Base-by-base conservation (phyloP, 495 filamentous ascomycete species). In the Letharia columbiana region DNA sequence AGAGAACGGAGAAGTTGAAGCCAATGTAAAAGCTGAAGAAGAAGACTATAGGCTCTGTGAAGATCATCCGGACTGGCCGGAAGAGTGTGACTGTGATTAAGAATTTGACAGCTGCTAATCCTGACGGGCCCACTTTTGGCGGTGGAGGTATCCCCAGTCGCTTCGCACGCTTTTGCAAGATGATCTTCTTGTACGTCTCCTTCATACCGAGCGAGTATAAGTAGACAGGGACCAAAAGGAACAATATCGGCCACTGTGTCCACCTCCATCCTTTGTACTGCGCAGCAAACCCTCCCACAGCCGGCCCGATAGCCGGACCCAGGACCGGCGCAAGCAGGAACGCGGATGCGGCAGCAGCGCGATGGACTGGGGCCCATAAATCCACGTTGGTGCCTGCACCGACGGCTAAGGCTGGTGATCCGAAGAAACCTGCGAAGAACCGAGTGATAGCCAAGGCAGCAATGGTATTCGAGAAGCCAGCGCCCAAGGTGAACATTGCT, bases 141-240 rank as follows among this genome's bases (percentile, higher is more conserved):
- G 79, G 77, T 2, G 76, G 67, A 3, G 74, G 50, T 28, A 78
- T 69, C 2, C 79, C 77, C 9, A 78, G 72, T 50, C 76, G 70
- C 58, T 81, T 79, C 15, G 79, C 77, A n/a, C 80, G 77, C 9
- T 79, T 77, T 33, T 76, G 76, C 37, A 86, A 77, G 52, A 91
- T 80, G n/a, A 81, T 75, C 13, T 82, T 80, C 69, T 87, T 83
- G 72, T 86, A 89, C 0, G 88, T 87, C 73, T 91, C 88, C 54
- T 76, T 74, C 56, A 78, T 77, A 47, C 79, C 68, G 18, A 82
- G 56, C 3, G 72, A 62, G 41, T 72, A 63, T 52, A 78, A 50
- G 60, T 77, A 72, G 64, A 75, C 74, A 66, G 81, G 75, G 47
- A 77, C 66, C 20, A 80, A 73, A 28, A 80, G 73, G 66, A 86